Conservation (phyloP, 441 rosid genomes). For the Croton setiger region DNA sequence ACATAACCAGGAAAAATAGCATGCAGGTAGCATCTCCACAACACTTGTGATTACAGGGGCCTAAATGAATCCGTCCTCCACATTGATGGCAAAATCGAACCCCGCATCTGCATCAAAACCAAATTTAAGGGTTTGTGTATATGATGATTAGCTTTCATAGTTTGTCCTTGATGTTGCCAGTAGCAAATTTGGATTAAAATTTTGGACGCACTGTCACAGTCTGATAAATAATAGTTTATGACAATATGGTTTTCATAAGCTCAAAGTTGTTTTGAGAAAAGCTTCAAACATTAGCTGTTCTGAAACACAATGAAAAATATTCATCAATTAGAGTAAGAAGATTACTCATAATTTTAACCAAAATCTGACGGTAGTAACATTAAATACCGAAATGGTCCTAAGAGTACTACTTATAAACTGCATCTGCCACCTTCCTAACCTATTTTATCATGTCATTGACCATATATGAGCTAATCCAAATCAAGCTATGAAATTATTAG, state of each 20-base stretch:
- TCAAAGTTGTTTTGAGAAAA: no score
- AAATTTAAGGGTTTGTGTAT: background rate
- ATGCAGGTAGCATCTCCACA: conserved; percentile 16
- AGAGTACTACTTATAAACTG: background rate
- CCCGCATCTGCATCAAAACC: conserved; percentile 25
- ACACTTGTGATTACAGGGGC: conserved; percentile 13
- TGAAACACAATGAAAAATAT: no score
- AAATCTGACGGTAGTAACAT: no score
- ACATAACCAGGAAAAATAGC: conserved; percentile 1
- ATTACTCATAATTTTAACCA: no score
- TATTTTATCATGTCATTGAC: background rate
- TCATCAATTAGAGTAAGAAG: no score
- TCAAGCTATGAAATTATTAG: background rate
- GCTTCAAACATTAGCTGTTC: no score
- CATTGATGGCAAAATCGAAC: conserved; percentile 30
- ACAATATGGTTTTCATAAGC: no score
- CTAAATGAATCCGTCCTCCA: conserved; percentile 23
- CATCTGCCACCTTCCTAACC: background rate
- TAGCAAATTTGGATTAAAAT: no score
- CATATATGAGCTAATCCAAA: background rate
- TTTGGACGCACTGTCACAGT: no score
- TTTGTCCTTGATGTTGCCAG: background rate
- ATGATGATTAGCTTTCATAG: background rate
- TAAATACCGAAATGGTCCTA: background rate
- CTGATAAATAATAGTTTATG: no score